Evolutionary conservation across 805 yeast species (phyloP).

Genomic region (Candida odintsovae): DNA sequence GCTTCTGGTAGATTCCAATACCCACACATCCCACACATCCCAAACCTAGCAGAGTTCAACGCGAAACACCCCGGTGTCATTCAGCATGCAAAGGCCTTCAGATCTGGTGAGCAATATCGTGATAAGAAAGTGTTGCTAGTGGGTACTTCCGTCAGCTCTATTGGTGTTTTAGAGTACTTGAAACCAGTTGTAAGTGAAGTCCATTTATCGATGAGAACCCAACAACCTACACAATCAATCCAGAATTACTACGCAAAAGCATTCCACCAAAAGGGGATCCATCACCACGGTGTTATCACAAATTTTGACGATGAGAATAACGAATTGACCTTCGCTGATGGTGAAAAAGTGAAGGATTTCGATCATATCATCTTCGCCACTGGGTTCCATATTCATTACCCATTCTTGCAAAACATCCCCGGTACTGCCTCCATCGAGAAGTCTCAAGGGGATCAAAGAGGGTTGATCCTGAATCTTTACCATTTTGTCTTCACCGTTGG

Average conservation of each 20-base stretch:
- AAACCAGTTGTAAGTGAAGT: constrained; percentile 13
- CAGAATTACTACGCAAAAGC: constrained; percentile 7
- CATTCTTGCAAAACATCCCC: constrained; percentile 20
- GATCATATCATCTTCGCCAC: constrained; percentile 35
- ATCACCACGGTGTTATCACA: constrained; percentile 6
- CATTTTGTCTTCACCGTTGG: constrained; percentile 31
- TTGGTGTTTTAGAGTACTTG: constrained; percentile 34
- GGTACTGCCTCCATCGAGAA: constrained; percentile 13
- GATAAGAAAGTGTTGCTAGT: constrained; percentile 34
- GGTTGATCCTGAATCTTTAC: constrained; percentile 25
- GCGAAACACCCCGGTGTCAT: constrained; percentile 31
- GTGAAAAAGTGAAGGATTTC: constrained; percentile 25
- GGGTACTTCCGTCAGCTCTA: constrained; percentile 36
- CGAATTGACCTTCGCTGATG: constrained; percentile 9
- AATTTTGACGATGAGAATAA: constrained; percentile 7
- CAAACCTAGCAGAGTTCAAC: constrained; percentile 39
- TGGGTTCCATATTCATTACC: constrained; percentile 35
- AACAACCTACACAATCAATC: neutral
- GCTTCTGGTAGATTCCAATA: constrained; percentile 52
- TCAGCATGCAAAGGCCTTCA: constrained; percentile 29
- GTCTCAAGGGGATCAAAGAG: constrained; percentile 10
- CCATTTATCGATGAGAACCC: constrained; percentile 9
- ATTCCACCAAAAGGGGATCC: constrained; percentile 9
- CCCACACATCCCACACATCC: constrained; percentile 44
- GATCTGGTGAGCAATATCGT: constrained; percentile 29